Percentiles rank a stretch among this genome's conserved stretches.
Evolutionary conservation across 2,329 filamentous ascomycete species (phyloP).

Genomic region (Aureobasidium sp.): DNA sequence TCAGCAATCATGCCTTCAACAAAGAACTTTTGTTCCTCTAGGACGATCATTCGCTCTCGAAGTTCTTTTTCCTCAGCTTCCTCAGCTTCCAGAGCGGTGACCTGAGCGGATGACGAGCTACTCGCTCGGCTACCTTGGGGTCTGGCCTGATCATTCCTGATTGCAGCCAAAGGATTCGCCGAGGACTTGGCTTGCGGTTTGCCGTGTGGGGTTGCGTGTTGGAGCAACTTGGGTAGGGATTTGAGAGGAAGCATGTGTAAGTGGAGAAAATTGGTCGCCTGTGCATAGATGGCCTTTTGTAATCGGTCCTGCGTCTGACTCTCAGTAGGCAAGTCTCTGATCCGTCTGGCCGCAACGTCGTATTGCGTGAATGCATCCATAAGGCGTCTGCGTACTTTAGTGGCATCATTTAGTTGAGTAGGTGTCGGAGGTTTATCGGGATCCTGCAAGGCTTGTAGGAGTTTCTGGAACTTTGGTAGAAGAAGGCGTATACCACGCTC

Average conservation of each 20-base stretch:
- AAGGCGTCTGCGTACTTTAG: slow-evolving; percentile 79
- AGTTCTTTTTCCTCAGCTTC: slow-evolving; percentile 79
- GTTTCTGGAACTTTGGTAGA: slow-evolving; percentile 74
- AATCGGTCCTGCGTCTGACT: slow-evolving; percentile 64
- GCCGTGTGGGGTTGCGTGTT: slow-evolving; percentile 48
- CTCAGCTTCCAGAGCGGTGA: slow-evolving; percentile 66
- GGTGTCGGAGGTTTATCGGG: slow-evolving; percentile 55
- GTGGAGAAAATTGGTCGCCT: slow-evolving; percentile 75
- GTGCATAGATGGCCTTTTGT: slow-evolving; percentile 73
- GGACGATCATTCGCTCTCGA: slow-evolving; percentile 68
- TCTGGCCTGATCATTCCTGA: slow-evolving; percentile 40
- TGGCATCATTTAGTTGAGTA: slow-evolving; percentile 72
- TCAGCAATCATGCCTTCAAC: slow-evolving; percentile 76
- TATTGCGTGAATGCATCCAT: slow-evolving; percentile 88
- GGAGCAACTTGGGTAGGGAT: slow-evolving; percentile 38
- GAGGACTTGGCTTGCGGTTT: slow-evolving; percentile 16
- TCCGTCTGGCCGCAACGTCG: slow-evolving; percentile 67
- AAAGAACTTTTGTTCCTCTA: slow-evolving; percentile 87
- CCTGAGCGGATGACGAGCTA: slow-evolving; percentile 41
- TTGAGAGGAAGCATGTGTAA: slow-evolving; percentile 82
- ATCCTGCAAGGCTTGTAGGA: slow-evolving; percentile 65
- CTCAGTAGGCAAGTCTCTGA: slow-evolving; percentile 67
- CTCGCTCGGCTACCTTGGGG: slow-evolving; percentile 41
- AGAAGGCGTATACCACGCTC: slow-evolving; percentile 77
- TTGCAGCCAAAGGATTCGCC: slow-evolving; percentile 44